Conservation (phyloP, 2,329 filamentous ascomycete genomes). For the Neocatenulostroma microsporum region DNA sequence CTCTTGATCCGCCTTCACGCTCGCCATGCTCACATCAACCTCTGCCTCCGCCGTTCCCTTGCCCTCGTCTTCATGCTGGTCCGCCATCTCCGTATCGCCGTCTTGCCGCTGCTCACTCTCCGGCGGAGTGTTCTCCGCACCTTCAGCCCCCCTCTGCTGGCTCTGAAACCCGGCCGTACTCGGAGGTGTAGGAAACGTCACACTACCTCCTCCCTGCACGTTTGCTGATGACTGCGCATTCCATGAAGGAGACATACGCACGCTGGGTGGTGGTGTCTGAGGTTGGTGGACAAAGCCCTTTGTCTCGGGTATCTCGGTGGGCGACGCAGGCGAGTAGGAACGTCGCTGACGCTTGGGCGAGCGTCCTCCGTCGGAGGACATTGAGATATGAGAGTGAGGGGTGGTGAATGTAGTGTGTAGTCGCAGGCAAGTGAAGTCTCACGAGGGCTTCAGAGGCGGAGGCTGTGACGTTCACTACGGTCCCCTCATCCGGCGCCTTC, state of each 20-base stretch:
- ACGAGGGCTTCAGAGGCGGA: too few species aligned
- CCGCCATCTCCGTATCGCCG: constrained; percentile 37
- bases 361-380: constrained; percentile 27
- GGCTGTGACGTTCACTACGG: too few species aligned
- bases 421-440: too few species aligned
- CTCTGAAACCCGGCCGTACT: constrained; percentile 31
- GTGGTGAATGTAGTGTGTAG: too few species aligned
- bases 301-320: constrained; percentile 35
- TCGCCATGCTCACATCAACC: constrained; percentile 13
- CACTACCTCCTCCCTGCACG: constrained; percentile 13
- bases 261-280: constrained; percentile 43
- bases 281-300: constrained; percentile 35
- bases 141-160: constrained; percentile 17
- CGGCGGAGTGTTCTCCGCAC: constrained; percentile 20
- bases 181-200: constrained; percentile 34
- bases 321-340: constrained; percentile 40
- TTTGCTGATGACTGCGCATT: constrained; percentile 22
- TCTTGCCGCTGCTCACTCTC: constrained; percentile 24
- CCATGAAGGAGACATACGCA: constrained; percentile 41
- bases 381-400: too few species aligned
- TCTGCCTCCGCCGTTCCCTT: constrained; percentile 2
- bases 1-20: constrained; percentile 26
- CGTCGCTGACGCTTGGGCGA: constrained; percentile 31
- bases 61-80: constrained; percentile 14
- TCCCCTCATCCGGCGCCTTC: too few species aligned